Conservation (phyloP, 257 asterid genomes). For the Fraxinus quadrangulata region DNA sequence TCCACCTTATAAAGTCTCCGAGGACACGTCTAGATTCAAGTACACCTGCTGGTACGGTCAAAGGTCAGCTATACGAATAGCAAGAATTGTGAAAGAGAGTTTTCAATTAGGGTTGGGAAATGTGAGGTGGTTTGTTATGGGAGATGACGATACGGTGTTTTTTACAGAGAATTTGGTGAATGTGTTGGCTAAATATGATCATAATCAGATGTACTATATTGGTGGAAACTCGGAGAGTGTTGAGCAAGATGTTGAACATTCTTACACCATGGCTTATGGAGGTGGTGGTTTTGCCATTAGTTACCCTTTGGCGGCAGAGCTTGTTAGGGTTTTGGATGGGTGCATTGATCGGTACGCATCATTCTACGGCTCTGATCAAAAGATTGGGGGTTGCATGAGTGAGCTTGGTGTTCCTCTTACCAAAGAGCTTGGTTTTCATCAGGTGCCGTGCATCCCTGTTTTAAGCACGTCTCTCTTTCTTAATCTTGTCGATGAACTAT, state of each 20-base stretch:
- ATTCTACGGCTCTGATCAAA: constrained; percentile 76
- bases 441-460: constrained; percentile 39
- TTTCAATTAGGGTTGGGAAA: constrained; percentile 48
- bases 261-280: constrained; percentile 76
- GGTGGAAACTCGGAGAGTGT: constrained; percentile 87
- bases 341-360: constrained; percentile 75
- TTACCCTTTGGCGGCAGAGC: constrained; percentile 68
- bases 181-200: constrained; percentile 59
- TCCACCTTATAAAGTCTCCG: constrained; percentile 56
- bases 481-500: too few relatives aligned
- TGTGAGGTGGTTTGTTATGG: constrained; percentile 94
- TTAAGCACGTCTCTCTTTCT: too few relatives aligned
- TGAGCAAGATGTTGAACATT: constrained; percentile 68
- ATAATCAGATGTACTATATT: constrained; percentile 64
- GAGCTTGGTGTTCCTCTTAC: constrained; percentile 83
- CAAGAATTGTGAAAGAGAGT: constrained; percentile 73
- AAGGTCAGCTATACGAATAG: constrained; percentile 65
- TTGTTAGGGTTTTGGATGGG: constrained; percentile 64
- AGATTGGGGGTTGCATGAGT: constrained; percentile 58
- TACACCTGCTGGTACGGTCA: constrained; percentile 68
- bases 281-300: constrained; percentile 94
- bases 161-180: constrained; percentile 69
- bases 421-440: constrained; percentile 82
- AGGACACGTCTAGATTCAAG: constrained; percentile 50
- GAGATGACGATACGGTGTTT: constrained; percentile 89